Conservation (phyloP, 1,284 basidiomycete species). For the Boletus semigastroideus region DNA sequence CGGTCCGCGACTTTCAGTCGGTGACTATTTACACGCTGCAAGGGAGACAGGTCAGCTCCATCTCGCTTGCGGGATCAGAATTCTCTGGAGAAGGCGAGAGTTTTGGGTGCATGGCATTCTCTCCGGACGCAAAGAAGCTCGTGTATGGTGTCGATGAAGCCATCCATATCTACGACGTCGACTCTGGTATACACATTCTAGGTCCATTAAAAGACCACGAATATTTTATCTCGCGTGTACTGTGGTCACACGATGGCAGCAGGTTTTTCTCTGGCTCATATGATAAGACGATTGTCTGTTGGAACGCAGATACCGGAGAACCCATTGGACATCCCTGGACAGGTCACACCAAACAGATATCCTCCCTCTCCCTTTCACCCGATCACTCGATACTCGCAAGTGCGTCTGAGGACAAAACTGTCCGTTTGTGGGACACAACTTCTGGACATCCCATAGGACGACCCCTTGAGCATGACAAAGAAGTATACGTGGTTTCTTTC, state of each 20-base stretch:
- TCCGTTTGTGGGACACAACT: constrained; percentile 14
- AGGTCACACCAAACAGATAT: not conserved
- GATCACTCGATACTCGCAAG: constrained; percentile 10
- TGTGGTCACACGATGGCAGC: not conserved
- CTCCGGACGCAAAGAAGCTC: constrained; percentile 2
- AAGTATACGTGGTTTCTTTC: not conserved
- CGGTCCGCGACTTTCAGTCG: not conserved
- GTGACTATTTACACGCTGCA: not conserved
- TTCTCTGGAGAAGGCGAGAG: not conserved
- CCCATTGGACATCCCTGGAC: not conserved
- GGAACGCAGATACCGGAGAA: constrained; percentile 2
- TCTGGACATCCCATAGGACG: not conserved
- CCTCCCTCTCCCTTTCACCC: constrained; percentile 3
- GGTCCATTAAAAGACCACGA: not conserved
- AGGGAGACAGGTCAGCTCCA: not conserved
- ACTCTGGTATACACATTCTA: not conserved
- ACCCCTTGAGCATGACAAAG: not conserved
- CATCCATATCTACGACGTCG: not conserved
- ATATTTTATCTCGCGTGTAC: not conserved
- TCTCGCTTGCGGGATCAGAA: not conserved
- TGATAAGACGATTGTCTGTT: constrained; percentile 4
- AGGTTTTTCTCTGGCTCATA: not conserved
- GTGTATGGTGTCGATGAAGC: not conserved
- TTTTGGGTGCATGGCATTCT: not conserved
- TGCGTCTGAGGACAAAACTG: constrained; percentile 2